A percentile compares a stretch with the other conserved stretches of the same genome.
Evolutionary conservation across 73 alveolate species (phyloP).

Genomic region (Paramecium octaurelia): DNA sequence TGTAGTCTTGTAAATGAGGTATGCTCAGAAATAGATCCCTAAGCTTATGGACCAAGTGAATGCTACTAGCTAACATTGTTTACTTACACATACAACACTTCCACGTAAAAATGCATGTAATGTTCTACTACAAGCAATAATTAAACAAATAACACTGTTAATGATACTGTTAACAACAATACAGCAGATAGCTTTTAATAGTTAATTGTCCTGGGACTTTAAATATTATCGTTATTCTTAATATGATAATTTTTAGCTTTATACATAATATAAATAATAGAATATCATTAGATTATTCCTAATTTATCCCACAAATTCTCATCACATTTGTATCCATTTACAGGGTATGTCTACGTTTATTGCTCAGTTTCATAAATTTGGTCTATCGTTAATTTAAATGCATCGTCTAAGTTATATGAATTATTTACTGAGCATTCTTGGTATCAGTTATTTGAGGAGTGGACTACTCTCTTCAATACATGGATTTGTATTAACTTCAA

Average conservation of each 20-base stretch:
- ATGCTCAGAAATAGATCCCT: background rate
- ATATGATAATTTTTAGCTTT: background rate
- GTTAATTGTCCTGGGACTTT: background rate
- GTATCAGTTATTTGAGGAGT: background rate
- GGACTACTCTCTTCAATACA: slow-evolving; percentile 78
- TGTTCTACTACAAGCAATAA: background rate
- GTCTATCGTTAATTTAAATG: background rate
- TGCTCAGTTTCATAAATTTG: background rate
- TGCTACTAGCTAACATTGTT: background rate
- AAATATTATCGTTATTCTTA: background rate
- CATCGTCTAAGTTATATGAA: slow-evolving; percentile 58
- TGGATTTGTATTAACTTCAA: slow-evolving; percentile 91
- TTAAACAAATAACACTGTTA: background rate
- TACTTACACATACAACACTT: background rate
- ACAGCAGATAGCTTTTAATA: background rate
- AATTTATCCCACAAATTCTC: background rate
- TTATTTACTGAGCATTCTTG: slow-evolving; percentile 49
- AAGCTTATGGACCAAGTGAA: background rate
- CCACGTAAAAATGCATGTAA: background rate
- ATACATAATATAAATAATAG: background rate
- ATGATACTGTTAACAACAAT: background rate
- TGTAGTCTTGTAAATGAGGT: background rate
- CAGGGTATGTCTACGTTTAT: background rate
- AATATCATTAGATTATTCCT: background rate
- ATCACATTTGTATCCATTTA: background rate